Base-by-base conservation (phyloP, 495 filamentous ascomycete genomes). In the Daldinia caldariorum region DNA sequence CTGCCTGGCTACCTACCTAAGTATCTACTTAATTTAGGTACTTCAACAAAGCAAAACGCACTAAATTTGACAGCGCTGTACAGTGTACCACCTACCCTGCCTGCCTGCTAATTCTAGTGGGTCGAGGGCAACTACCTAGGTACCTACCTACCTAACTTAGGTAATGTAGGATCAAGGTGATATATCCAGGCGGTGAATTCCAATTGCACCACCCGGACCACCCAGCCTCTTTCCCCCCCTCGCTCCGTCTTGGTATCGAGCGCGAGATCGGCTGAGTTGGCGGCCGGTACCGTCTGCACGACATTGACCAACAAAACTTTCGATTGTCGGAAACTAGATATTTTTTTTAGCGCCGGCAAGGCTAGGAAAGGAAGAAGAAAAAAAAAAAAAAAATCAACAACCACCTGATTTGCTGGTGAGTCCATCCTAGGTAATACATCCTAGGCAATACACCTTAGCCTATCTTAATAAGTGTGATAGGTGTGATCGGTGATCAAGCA, bases 291-390 rank as follows among this genome's bases (percentile, higher is more conserved):
- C 56, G 56, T 56, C 61, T 60, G 55, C 43, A 63, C 67, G 31
- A 63, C 54, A 64, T 69, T 41, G 16, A 56, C 16, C 7, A 53
- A 32, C 22, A n/a, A 63, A 61, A 58, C 63, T 72, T 71, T 63
- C 58, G 59, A 71, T 54, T 32, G 20, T 43, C 16, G 43, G 31
- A 16, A 59, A 34, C 32, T 62, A 43, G 6, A 16, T 32, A 32
- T 53, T 53, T 53, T 31, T 53, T 53, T 31, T 53, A 53, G 49
- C 26, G 26, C 26, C 29, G 6, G 14, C 26, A 32, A 16, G 49
- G 20, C 13, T 53, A 31, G 49, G 26, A 51, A 51, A 12, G n/a
- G n/a, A n/a, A n/a, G n/a, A n/a, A n/a, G n/a, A n/a, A n/a, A n/a
- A n/a, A n/a, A n/a, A 51, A 7, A 26, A 10, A 29, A 32, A 32